Evolutionary conservation across 768 basidiomycete species (phyloP).

Genomic region (Trametes gibbosa): DNA sequence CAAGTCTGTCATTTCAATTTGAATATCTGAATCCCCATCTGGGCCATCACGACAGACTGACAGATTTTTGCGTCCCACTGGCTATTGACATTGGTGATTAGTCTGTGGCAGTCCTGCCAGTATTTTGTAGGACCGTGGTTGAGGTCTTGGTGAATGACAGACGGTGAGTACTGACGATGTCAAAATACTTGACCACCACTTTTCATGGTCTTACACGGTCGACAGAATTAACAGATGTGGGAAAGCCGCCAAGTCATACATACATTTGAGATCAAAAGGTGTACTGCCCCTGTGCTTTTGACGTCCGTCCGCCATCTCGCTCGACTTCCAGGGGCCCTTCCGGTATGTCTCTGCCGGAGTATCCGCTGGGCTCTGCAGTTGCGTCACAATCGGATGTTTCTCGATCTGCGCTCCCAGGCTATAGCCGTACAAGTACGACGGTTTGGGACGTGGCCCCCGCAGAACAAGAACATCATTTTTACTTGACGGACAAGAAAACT

Average conservation of each 20-base stretch:
- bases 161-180: too few species aligned
- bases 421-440: not conserved
- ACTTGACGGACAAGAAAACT: constrained; percentile 7
- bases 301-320: not conserved
- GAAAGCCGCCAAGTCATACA: not conserved
- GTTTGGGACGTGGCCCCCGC: constrained; percentile 5
- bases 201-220: not conserved
- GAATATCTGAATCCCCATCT: too few species aligned
- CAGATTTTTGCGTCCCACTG: too few species aligned
- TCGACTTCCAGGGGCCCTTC: not conserved
- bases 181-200: not conserved
- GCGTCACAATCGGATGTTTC: not conserved
- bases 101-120: too few species aligned
- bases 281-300: not conserved
- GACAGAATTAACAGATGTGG: not conserved
- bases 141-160: too few species aligned
- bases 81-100: too few species aligned
- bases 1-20: too few species aligned
- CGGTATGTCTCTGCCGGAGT: not conserved
- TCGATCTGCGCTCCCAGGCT: not conserved
- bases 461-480: constrained; percentile 2
- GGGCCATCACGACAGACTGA: too few species aligned
- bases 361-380: not conserved
- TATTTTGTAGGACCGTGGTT: too few species aligned
- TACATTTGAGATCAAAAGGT: not conserved